Conservation (phyloP, 108 stramenopile genomes). For the Skeletonema menzelii region DNA sequence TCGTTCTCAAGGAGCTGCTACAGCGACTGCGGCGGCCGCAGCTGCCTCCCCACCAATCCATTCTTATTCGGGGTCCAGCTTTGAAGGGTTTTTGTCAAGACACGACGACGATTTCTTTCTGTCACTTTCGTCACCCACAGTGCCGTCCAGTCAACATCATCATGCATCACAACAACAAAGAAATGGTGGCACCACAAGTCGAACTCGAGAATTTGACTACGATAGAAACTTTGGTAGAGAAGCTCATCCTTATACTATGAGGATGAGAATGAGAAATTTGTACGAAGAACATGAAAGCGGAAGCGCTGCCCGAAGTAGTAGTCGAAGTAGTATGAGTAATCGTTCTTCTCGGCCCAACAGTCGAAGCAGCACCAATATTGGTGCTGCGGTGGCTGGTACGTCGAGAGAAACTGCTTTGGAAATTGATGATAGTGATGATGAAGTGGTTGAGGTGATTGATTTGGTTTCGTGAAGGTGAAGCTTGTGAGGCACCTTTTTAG, state of each 20-base stretch:
- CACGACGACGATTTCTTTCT: not conserved
- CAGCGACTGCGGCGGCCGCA: not conserved
- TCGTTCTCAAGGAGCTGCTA: not conserved
- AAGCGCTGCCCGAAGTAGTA: not conserved
- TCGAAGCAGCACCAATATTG: not conserved
- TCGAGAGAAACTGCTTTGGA: conserved; percentile 46
- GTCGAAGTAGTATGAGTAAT: not conserved
- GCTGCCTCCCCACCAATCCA: conserved; percentile 3
- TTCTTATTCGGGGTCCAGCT: not conserved
- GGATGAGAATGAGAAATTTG: not conserved
- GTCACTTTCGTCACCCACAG: not conserved
- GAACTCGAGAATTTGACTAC: not conserved
- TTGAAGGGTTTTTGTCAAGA: not conserved
- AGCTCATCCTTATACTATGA: not conserved
- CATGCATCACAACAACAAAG: not conserved
- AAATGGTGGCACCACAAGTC: not conserved
- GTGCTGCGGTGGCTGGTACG: conserved; percentile 15
- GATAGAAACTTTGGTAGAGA: not conserved
- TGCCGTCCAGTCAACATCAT: not conserved
- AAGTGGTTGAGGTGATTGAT: conserved; percentile 41
- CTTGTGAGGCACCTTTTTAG: not conserved
- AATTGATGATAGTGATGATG: conserved; percentile 37
- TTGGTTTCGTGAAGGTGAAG: not conserved
- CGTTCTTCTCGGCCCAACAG: not conserved
- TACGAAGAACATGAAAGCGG: not conserved